Base-by-base conservation (phyloP, 2,329 filamentous ascomycete genomes). In the Graphilbum ipis-grandicollis region DNA sequence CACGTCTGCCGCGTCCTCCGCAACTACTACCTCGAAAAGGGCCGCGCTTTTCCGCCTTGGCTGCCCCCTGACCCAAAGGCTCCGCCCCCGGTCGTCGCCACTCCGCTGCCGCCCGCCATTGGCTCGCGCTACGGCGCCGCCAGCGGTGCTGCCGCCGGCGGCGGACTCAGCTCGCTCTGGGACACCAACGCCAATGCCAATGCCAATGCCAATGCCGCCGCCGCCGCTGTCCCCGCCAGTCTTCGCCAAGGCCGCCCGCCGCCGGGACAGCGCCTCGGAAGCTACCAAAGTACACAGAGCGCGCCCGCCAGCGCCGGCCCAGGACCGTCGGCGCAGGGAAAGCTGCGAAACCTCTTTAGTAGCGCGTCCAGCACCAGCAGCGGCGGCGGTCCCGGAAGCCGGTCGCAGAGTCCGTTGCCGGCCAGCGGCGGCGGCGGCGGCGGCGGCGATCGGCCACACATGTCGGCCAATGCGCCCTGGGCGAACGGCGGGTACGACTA, bases 1-100 rank as follows among this genome's bases (percentile, higher is more conserved):
- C 85, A 96, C 62, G 80, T 96, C 50, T 92, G 83, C 58, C 82
- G 90, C 49, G 85, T 93, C 26, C 73, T 98, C 19, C 80, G 90
- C 49, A 79, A 75, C 48, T 93, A 96, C 67, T 96, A 98, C 65
- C 72, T 66, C 36, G 86, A 96, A 56, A 90, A 92, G 52, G 81
- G 79, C 47, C 75, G 77, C 18, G 66, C 75, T 2, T 80, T 86
- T 44, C 90, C 90, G 1, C 59, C 65, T 47, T 96, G 90, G 88
- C 75, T 96, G 8, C 84, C 86, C 8, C 77, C 82, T 6, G 83
- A 93, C 55, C 86, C 84, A n/a, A 88, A 83, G 57, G 72, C 70
- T 4, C 73, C 74, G 31, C 66, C 67, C 28, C 62, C 68, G 25
- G 36, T 38, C 19, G 55, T 60, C 32, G 56, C 60, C 34, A 61